These are phyloP conservation scores for Colletotrichum spinosum DNA, from an alignment of 2,329 filamentous ascomycete genomes.

Conservation along the genomic window DNA sequence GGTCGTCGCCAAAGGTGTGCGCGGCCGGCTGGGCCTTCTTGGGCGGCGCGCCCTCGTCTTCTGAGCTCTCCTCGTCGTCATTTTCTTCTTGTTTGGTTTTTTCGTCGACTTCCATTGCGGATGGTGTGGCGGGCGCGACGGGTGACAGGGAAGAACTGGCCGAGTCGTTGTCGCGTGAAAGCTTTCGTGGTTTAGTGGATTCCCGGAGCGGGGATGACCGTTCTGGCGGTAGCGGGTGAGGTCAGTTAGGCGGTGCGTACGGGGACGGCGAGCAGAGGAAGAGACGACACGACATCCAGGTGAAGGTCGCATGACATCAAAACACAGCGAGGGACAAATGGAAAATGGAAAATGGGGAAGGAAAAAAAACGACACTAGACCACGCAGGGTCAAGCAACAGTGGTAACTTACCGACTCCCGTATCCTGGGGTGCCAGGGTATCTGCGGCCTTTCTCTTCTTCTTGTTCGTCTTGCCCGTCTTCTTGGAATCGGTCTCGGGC, in stretches of 20 bases:
- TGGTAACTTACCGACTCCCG: constrained; percentile 43
- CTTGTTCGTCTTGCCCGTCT: constrained; percentile 65
- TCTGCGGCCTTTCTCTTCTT: constrained; percentile 84
- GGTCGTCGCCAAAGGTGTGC: constrained; percentile 93
- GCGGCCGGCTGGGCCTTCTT: constrained; percentile 77
- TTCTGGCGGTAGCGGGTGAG: constrained; percentile 50
- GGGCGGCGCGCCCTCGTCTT: constrained; percentile 71
- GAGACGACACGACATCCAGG: constrained; percentile 20
- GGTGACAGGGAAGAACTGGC: constrained; percentile 72
- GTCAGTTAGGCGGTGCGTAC: constrained; percentile 30
- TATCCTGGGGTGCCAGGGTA: constrained; percentile 66
- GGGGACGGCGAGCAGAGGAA: constrained; percentile 18
- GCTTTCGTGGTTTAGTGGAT: constrained; percentile 61
- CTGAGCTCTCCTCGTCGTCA: constrained; percentile 63
- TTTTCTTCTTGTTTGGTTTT: constrained; percentile 52
- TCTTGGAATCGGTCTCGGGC: constrained; percentile 58
- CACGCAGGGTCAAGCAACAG: constrained; percentile 21
- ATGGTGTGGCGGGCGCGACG: constrained; percentile 61
- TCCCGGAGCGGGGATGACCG: constrained; percentile 66
- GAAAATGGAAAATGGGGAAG: background rate
- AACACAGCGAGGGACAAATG: constrained; percentile 10
- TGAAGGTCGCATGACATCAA: constrained; percentile 25
- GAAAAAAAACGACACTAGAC: constrained; percentile 12
- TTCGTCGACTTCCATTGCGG: constrained; percentile 70
- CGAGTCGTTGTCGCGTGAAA: constrained; percentile 64